Conservation (phyloP, 1,284 basidiomycete species). For the Hortiboletus rubellus region DNA sequence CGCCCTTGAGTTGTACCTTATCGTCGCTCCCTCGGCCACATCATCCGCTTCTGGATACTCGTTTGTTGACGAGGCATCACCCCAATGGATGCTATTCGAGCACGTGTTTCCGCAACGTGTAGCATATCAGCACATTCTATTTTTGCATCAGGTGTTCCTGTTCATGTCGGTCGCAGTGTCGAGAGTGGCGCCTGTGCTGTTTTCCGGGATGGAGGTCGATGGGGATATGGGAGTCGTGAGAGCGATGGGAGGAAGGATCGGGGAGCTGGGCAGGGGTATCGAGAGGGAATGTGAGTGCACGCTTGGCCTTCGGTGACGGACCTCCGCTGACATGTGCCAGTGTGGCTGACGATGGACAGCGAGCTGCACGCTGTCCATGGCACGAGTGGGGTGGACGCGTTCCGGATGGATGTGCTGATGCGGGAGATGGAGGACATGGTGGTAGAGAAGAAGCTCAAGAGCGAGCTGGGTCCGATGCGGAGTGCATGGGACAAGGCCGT, state of each 20-base stretch:
- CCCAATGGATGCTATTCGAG: constrained; percentile 41
- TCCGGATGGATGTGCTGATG: constrained; percentile 45
- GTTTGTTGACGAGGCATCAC: constrained; percentile 32
- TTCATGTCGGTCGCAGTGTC: constrained; percentile 70
- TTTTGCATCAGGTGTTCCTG: constrained; percentile 77
- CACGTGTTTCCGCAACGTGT: constrained; percentile 62
- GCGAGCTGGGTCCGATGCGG: constrained; percentile 52
- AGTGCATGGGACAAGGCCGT: constrained; percentile 50
- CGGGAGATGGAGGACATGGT: constrained; percentile 63
- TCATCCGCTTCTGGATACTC: constrained; percentile 2
- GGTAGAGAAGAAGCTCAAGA: constrained; percentile 58
- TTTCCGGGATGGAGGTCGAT: constrained; percentile 38
- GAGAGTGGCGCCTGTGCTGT: constrained; percentile 63
- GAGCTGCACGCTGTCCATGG: constrained; percentile 15
- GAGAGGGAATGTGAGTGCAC: constrained; percentile 34
- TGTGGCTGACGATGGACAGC: constrained; percentile 24
- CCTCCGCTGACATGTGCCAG: constrained; percentile 13
- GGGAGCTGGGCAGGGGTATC: constrained; percentile 17
- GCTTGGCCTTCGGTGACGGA: background rate
- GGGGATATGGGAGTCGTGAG: constrained; percentile 13
- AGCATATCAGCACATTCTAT: constrained; percentile 68
- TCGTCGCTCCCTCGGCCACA: constrained; percentile 48
- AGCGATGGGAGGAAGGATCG: constrained; percentile 26
- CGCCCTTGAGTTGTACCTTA: constrained; percentile 60
- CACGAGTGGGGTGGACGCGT: constrained; percentile 17